These are phyloP conservation scores for Glycine tomentella DNA, from an alignment of 306 rosid species.

Conservation along the genomic window DNA sequence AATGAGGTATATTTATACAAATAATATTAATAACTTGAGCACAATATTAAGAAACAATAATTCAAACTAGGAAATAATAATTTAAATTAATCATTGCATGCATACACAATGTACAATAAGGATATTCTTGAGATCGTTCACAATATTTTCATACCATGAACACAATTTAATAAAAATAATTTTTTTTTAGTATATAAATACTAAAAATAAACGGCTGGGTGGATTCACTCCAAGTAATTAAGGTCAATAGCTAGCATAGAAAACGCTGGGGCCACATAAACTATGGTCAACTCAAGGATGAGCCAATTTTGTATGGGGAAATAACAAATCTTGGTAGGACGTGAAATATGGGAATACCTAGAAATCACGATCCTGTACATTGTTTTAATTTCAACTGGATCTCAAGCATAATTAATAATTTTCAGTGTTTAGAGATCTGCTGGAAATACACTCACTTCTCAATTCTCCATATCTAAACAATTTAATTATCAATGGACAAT, in stretches of 20 bases:
- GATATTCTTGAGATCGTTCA: no score
- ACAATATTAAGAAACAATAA: no score
- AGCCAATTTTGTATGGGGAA: background rate
- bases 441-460: background rate
- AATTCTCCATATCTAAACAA: background rate
- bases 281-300: background rate
- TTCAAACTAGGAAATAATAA: no score
- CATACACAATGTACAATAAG: no score
- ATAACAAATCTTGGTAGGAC: background rate
- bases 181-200: background rate
- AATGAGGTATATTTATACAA: no score
- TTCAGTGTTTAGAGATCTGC: background rate
- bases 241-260: background rate
- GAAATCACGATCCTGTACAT: background rate
- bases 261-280: slow-evolving; percentile 9
- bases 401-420: no score
- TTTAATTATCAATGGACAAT: background rate
- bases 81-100: no score
- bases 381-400: no score
- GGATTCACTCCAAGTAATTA: background rate
- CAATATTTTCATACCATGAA: no score
- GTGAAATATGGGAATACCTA: background rate
- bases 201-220: background rate
- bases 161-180: no score
- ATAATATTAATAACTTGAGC: no score